These are phyloP conservation scores for Juglanconis juglandina DNA, from an alignment of 2,329 filamentous ascomycete species.

Conservation along the genomic window DNA sequence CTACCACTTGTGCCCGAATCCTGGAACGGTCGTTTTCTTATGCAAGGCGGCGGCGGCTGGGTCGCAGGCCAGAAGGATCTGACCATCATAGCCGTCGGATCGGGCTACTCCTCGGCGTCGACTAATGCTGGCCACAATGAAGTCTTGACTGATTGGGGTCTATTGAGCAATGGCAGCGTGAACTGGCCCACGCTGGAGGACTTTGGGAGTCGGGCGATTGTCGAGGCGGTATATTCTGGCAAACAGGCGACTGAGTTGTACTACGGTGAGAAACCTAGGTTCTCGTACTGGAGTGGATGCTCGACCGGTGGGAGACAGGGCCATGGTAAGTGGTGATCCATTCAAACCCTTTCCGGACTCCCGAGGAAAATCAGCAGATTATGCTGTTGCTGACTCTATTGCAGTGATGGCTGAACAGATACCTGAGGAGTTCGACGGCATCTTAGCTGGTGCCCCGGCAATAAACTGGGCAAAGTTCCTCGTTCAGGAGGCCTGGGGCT, in stretches of 20 bases:
- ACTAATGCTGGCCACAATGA: constrained; percentile 25
- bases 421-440: constrained; percentile 55
- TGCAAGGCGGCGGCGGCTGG: constrained; percentile 7
- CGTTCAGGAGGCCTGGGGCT: constrained; percentile 25
- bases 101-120: constrained; percentile 15
- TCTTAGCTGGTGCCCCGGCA: constrained; percentile 45
- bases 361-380: too few species aligned
- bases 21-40: constrained; percentile 8
- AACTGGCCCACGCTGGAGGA: constrained; percentile 27
- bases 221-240: constrained; percentile 45
- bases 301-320: constrained; percentile 60
- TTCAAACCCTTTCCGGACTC: too few species aligned
- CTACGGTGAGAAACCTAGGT: constrained; percentile 37
- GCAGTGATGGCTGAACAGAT: constrained; percentile 47
- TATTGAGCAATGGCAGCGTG: constrained; percentile 7
- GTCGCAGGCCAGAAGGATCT: constrained; percentile 15
- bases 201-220: constrained; percentile 33
- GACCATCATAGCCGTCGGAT: not conserved
- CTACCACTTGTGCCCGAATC: constrained; percentile 1
- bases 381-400: not conserved
- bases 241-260: constrained; percentile 47
- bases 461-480: constrained; percentile 33
- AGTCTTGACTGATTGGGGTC: constrained; percentile 12
- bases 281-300: constrained; percentile 55
- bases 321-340: constrained; percentile 25